These are phyloP conservation scores for Mrakia hoshinonis DNA, from an alignment of 768 basidiomycete genomes.

Conservation along the genomic window DNA sequence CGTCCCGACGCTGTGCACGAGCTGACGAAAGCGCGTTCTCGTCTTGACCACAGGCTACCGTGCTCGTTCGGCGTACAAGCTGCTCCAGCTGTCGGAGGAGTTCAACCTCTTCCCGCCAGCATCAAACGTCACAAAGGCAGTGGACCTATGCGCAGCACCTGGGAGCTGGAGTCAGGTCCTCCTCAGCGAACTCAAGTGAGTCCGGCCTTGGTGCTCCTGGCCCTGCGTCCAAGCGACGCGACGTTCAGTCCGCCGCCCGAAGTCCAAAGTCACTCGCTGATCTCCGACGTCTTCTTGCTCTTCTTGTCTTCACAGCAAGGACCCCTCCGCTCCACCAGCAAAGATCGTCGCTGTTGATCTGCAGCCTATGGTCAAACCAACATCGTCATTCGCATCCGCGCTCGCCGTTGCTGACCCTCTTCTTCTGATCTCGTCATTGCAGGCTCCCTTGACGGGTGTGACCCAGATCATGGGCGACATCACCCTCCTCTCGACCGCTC, in stretches of 20 bases:
- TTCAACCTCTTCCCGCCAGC: constrained; percentile 33
- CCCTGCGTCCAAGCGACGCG: neutral
- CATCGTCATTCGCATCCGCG: neutral
- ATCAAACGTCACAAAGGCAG: constrained; percentile 34
- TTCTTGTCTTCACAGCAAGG: constrained; percentile 3
- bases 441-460: constrained; percentile 44
- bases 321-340: constrained; percentile 14
- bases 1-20: too few relatives aligned
- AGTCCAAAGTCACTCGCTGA: neutral
- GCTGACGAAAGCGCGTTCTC: neutral
- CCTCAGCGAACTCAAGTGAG: constrained; percentile 30
- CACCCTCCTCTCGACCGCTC: constrained; percentile 42
- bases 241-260: neutral
- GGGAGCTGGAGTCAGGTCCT: constrained; percentile 34
- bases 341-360: constrained; percentile 41
- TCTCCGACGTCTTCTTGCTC: neutral
- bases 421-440: neutral
- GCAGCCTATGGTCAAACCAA: constrained; percentile 39
- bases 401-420: neutral
- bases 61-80: constrained; percentile 40
- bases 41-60: constrained; percentile 33
- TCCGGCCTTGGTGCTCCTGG: neutral
- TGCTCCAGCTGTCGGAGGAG: constrained; percentile 39
- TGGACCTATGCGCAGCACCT: constrained; percentile 39
- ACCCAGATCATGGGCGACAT: constrained; percentile 45